Base-by-base conservation (phyloP, 768 basidiomycete species). In the Phaffia tasmanica region DNA sequence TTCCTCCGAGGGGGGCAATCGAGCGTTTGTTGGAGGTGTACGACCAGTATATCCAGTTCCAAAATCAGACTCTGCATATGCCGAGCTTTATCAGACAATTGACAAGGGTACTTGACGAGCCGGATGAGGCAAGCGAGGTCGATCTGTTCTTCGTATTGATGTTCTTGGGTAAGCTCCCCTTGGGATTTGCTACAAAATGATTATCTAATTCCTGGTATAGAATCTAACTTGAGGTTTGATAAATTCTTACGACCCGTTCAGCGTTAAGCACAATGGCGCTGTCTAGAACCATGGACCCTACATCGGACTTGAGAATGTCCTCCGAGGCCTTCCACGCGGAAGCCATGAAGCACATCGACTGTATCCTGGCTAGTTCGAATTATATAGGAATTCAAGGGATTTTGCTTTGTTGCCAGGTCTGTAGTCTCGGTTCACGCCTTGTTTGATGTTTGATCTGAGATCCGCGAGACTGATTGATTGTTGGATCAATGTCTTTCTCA, bases 91-190 rank as follows among this genome's bases (percentile, higher is more conserved):
- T 74, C n/a, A 73, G 74, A 57, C 75, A 75, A 67, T 57, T 67
- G n/a, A 62, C 51, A 7, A 35, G 51, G 65, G 74, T 77, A 7
- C 46, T 76, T n/a, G 75, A 75, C 11, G 66, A 70, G 48, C 74
- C 73, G 21, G 69, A 65, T 18, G 74, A 75, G 51, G 76, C 76
- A 9, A 73, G 72, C 30, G 72, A 76, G 60, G 72, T 70, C 30
- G 76, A 77, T 67, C 70, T 77, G 27, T 77, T 77, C 64, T 75
- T 77, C 30, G 76, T 77, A 35, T 72, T 76, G 70, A 77, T 77
- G 76, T 75, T 77, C 25, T 55, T 77, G 9, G 76, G 76, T 77
- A 47, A 70, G 73, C 69, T 56, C 16, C 48, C 3, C 53, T 48
- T 27, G 29, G 2, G 11, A 3, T 62, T 27, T 50, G 25, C 61